Base-by-base conservation (phyloP, 1,284 basidiomycete genomes). In the Naganishia sp. region DNA sequence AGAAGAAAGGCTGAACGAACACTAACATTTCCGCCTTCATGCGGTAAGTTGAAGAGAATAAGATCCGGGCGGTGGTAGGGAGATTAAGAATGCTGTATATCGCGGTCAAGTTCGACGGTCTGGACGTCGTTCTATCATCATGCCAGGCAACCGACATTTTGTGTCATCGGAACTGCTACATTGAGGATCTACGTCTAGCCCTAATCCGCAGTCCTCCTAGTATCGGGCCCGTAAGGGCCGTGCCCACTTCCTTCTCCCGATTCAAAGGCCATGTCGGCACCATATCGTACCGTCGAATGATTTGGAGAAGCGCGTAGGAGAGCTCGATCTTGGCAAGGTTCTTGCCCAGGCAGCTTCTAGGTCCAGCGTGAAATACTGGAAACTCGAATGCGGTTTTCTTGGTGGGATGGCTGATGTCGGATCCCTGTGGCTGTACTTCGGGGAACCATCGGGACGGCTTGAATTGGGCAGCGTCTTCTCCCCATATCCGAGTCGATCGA, bases 331-430 rank as follows among this genome's bases (percentile, higher is more conserved):
- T 65, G 3, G 72, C 72, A 53, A 72, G 53, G 15, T 64, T 60
- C 39, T 73, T 70, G 11, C 72, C 72, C 28, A 71, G 42, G 64
- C 72, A 73, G 59, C 64, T 70, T 55, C 71, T 69, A 21, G 72
- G 71, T 33, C 72, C 72, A 0, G 69, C 71, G 53, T 73, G 67
- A 52, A 73, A 73, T n/a, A 71, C 70, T 43, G 72, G 71, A 33
- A 65, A 64, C 39, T 73, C 72, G 31, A 65, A 73, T 15, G 69
- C 69, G 23, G 69, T 69, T 48, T 68, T 69, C 48, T 68, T 69
- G 52, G 52, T 28, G 16, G 63, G 63, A 50, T 64, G 67, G 15
- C 28, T 55, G 23, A 43, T 43, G 25, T 43, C 43, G 5, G 57
- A 42, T n/a, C 48, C 36, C 11, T 23, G 55, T 5, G 45, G 55